Percentiles rank a stretch among this genome's conserved stretches.
These are phyloP conservation scores for Xylariales sp. DNA, from an alignment of 2,329 filamentous ascomycete genomes.

Conservation along the genomic window DNA sequence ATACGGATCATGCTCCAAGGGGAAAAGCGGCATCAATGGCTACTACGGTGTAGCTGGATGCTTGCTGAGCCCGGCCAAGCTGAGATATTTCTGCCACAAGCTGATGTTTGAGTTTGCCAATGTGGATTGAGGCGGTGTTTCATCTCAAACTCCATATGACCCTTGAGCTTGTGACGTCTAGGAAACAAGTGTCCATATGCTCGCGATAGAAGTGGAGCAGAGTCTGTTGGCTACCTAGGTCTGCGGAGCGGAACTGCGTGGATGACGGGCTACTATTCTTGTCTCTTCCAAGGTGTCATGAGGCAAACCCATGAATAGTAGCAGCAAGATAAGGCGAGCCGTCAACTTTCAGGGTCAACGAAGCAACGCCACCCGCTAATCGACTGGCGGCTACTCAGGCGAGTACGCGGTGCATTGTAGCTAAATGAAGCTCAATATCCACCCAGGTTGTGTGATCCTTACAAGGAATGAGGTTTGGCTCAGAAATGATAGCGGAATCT, in stretches of 20 bases:
- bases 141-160: constrained; percentile 19
- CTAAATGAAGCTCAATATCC: constrained; percentile 5
- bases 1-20: background rate
- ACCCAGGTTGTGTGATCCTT: constrained; percentile 7
- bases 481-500: constrained; percentile 1
- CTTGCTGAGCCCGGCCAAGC: constrained; percentile 15
- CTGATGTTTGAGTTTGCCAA: constrained; percentile 24
- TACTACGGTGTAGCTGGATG: no score
- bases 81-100: constrained; percentile 21
- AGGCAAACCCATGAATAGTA: constrained; percentile 1
- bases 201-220: no score
- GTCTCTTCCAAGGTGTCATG: constrained; percentile 1
- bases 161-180: background rate
- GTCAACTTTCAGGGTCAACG: background rate
- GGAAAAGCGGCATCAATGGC: background rate
- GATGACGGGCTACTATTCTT: background rate
- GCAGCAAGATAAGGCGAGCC: background rate
- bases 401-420: background rate
- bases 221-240: no score
- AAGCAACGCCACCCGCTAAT: background rate
- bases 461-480: constrained; percentile 1
- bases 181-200: no score
- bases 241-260: no score
- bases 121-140: constrained; percentile 31
- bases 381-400: constrained; percentile 4